Evolutionary conservation across 2,329 filamentous ascomycete species (phyloP), one percentile per base, ranked within the genome.

Genomic region (Penicillium brasilianum): DNA sequence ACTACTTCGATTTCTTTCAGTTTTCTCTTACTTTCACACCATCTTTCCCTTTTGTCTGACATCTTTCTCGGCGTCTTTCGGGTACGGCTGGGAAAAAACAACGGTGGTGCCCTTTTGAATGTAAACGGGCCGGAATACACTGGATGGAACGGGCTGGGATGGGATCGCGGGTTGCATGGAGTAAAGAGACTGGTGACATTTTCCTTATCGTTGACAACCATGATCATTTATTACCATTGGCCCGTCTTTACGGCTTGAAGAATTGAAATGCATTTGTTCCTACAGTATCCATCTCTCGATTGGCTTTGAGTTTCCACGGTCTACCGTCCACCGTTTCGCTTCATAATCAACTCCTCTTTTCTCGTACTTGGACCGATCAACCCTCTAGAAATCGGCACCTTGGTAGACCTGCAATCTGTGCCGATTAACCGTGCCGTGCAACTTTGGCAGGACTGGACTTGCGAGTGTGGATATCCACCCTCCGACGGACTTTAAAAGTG

Each of bases 151-250:
- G 10, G 48, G 52, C 55, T 53, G 39, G 48, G 41, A 49, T 37
- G 28, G 41, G 37, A 22, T 51, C 30, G 36, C 55, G 59, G 55
- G 52, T 56, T 64, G 59, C 62, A 69, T 69, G 67, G 67, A 66
- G 67, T 68, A 67, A 11, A 6, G 32, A 59, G 57, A 59, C 57
- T 39, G 60, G 62, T 36, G 55, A 67, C 57, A 36, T 36, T 36
- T 20, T 51, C 28, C 8, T 39, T 34, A 22, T n/a, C 22, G 8
- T 53, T 53, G 9, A 37, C 18, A 37, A 34, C 32, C 18, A 39
- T 53, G 50, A 39, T 37, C 34, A 53, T 64, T 64, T 67, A 62
- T 65, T 67, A 62, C 54, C 65, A 67, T 67, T 67, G 58, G 55
- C 58, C 58, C 58, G 50, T 59, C 30, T 61, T 60, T 41, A 49